Conservation (phyloP, 1,284 basidiomycete species). For the Ganoderma sinense region DNA sequence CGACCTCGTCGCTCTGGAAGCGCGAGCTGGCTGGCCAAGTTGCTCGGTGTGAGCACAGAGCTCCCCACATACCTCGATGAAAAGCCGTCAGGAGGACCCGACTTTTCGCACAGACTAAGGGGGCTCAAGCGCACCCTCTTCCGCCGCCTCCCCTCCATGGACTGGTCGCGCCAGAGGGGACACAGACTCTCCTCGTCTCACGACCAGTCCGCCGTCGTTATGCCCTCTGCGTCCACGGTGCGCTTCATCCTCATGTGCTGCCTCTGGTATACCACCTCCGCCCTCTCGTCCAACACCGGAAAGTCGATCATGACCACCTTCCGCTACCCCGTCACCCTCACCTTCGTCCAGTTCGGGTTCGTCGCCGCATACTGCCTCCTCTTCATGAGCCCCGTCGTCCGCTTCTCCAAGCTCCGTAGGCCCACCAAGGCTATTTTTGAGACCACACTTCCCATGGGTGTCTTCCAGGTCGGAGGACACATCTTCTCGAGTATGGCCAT, state of each 20-base stretch:
- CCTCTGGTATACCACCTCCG: conserved; percentile 87
- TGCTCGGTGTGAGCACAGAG: conserved; percentile 28
- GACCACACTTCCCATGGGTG: conserved; percentile 90
- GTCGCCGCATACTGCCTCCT: conserved; percentile 88
- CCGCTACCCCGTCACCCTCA: conserved; percentile 89
- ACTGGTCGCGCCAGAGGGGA: conserved; percentile 24
- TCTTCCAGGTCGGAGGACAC: conserved; percentile 96
- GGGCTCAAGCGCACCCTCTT: conserved; percentile 32
- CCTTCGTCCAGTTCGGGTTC: conserved; percentile 98
- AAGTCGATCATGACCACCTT: conserved; percentile 90
- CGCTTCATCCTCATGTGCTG: conserved; percentile 73
- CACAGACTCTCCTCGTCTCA: conserved; percentile 20
- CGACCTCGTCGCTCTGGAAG: conserved; percentile 23
- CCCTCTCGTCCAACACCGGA: conserved; percentile 89
- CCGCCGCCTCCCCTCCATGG: conserved; percentile 28
- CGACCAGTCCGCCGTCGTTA: conserved; percentile 12
- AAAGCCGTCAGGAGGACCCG: conserved; percentile 30
- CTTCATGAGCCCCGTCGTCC: conserved; percentile 77
- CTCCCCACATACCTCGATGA: conserved; percentile 30
- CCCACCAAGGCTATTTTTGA: conserved; percentile 80
- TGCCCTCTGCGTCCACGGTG: conserved; percentile 42
- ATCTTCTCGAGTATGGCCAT: conserved; percentile 98
- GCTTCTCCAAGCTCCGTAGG: conserved; percentile 69
- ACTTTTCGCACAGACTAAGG: conserved; percentile 26
- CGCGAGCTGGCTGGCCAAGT: conserved; percentile 36